These are phyloP conservation scores for Bidens hawaiensis DNA, from an alignment of 140 eudicot genomes.

Conservation along the genomic window DNA sequence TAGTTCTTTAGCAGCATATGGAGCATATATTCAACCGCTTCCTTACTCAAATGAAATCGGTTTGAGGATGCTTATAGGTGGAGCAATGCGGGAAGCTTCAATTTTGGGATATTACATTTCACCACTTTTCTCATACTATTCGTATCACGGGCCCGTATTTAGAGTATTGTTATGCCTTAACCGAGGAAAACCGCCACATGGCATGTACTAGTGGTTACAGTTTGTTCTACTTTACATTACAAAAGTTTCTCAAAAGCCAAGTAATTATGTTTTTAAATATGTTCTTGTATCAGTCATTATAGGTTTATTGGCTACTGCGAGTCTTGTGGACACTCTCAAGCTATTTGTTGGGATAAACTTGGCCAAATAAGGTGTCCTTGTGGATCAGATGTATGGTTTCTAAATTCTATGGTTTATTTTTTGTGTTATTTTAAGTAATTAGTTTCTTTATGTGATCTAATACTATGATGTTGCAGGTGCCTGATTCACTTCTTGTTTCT, in stretches of 20 bases:
- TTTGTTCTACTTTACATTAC: background rate
- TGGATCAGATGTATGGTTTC: slow-evolving; percentile 43
- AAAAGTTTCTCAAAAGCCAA: background rate
- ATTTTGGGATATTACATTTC: slow-evolving; percentile 71
- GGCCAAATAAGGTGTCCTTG: slow-evolving; percentile 68
- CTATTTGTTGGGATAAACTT: slow-evolving; percentile 63
- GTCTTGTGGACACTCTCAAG: slow-evolving; percentile 69
- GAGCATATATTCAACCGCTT: slow-evolving; percentile 71
- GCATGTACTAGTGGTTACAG: slow-evolving; percentile 42
- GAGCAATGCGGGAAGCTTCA: slow-evolving; percentile 87
- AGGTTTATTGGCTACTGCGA: slow-evolving; percentile 78
- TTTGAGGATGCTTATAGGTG: slow-evolving; percentile 89
- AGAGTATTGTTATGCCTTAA: slow-evolving; percentile 74
- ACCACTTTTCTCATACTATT: slow-evolving; percentile 92
- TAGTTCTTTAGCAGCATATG: slow-evolving; percentile 86
- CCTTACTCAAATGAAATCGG: slow-evolving; percentile 96
- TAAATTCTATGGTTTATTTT: background rate
- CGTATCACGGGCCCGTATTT: slow-evolving; percentile 96
- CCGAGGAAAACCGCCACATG: slow-evolving; percentile 66
- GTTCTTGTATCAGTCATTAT: slow-evolving; percentile 49
- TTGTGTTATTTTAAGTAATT: background rate
- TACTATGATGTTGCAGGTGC: slow-evolving; percentile 42
- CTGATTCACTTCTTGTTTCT: slow-evolving; percentile 56
- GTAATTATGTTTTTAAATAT: slow-evolving; percentile 4
- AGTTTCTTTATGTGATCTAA: background rate